Percentiles rank a stretch among this genome's conserved stretches.
Conservation (phyloP, 331 rosid species). For the Rosa hybrid region DNA sequence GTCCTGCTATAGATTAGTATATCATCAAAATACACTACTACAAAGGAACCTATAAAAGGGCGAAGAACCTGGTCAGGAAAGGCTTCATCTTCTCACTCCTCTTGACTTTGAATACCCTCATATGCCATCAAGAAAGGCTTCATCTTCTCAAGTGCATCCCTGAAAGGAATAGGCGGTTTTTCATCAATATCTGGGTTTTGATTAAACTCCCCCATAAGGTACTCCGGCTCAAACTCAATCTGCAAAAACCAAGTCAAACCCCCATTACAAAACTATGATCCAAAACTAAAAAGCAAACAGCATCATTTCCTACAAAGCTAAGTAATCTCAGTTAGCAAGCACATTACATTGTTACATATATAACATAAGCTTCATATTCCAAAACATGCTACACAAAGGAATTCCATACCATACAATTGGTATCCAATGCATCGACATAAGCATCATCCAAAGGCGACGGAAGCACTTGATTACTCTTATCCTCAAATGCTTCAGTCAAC, state of each 20-base stretch:
- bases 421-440: constrained; percentile 44
- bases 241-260: constrained; percentile 28
- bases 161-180: constrained; percentile 72
- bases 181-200: constrained; percentile 87
- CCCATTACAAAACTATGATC: neutral
- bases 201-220: constrained; percentile 76
- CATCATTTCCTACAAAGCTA: too few relatives aligned
- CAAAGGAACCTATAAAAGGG: too few relatives aligned
- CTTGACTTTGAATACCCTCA: constrained; percentile 81
- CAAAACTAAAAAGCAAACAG: constrained; percentile 24
- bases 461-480: constrained; percentile 40
- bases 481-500: constrained; percentile 69
- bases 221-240: constrained; percentile 94
- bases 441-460: constrained; percentile 70
- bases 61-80: constrained; percentile 44
- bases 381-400: neutral
- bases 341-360: neutral
- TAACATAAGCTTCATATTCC: neutral
- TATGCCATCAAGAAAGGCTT: constrained; percentile 89
- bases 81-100: constrained; percentile 87
- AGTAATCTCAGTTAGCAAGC: neutral
- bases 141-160: constrained; percentile 88
- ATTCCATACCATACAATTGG: constrained; percentile 53
- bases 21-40: too few relatives aligned
- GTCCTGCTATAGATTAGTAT: too few relatives aligned